Conservation (phyloP, 2,329 filamentous ascomycete species). For the Botryosphaeria dothidea region DNA sequence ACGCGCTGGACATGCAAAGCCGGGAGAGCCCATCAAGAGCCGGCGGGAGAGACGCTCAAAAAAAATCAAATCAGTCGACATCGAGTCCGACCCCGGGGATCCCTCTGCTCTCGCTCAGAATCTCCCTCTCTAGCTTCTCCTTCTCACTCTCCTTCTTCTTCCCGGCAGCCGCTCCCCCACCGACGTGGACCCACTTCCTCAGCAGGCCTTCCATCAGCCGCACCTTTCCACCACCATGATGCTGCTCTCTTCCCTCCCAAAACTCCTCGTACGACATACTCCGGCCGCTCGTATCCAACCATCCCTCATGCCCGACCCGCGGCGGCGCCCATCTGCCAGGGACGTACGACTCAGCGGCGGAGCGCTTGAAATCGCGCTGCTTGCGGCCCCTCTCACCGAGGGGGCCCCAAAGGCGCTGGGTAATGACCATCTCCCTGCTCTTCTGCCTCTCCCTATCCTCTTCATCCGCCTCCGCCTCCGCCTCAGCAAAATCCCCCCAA, state of each 20-base stretch:
- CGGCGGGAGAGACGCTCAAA: not conserved
- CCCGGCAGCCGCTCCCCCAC: not conserved
- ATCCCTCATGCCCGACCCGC: not conserved
- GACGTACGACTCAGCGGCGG: not conserved
- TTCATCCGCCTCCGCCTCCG: not conserved
- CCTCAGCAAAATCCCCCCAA: not conserved
- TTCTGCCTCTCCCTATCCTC: not conserved
- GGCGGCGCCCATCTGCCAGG: not conserved
- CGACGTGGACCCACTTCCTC: not conserved
- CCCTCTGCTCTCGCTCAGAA: not conserved
- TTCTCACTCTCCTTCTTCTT: not conserved
- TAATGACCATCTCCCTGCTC: not conserved
- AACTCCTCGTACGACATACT: not conserved
- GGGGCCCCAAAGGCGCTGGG: not conserved
- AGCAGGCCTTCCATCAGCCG: not conserved
- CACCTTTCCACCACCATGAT: not conserved
- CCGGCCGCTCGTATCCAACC: constrained; percentile 8
- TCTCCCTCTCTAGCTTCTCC: not conserved
- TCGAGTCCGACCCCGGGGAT: not conserved
- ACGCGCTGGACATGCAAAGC: no score
- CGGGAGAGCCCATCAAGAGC: no score
- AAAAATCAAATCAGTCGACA: not conserved
- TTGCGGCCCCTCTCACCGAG: not conserved
- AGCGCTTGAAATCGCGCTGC: not conserved
- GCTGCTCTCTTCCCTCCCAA: not conserved